These are phyloP conservation scores for Psilocybe cyanescens DNA, from an alignment of 768 basidiomycete genomes.

Conservation along the genomic window DNA sequence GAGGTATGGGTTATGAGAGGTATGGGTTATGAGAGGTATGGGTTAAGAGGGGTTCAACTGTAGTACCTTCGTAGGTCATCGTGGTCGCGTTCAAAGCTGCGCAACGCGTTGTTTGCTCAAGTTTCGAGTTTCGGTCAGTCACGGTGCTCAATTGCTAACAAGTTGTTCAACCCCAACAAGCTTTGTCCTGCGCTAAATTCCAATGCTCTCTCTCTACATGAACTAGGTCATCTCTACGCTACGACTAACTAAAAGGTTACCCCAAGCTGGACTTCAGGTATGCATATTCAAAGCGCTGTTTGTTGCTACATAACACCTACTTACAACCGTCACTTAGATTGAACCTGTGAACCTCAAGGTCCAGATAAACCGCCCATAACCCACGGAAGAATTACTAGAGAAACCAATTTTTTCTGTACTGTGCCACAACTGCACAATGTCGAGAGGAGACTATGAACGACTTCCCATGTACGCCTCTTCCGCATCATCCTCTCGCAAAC, in stretches of 20 bases:
- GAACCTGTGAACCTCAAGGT: background rate
- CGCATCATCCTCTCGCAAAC: conserved; percentile 21
- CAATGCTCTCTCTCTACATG: background rate
- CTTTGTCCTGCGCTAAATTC: background rate
- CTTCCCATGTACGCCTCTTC: conserved; percentile 51
- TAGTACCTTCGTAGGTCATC: background rate
- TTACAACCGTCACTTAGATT: background rate
- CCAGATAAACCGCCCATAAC: too few species aligned
- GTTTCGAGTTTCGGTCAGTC: background rate
- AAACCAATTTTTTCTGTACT: too few species aligned
- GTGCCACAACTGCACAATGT: conserved; percentile 27
- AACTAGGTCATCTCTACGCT: background rate
- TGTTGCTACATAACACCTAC: background rate
- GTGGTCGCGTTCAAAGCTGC: background rate
- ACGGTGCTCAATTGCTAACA: background rate
- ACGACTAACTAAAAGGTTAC: background rate
- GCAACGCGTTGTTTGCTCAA: conserved; percentile 8
- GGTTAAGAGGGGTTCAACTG: too few species aligned
- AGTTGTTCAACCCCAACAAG: background rate
- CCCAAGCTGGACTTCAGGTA: background rate
- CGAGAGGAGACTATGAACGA: conserved; percentile 47
- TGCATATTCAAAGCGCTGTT: background rate
- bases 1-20: too few species aligned
- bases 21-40: too few species aligned
- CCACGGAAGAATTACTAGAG: too few species aligned